Base-by-base conservation (phyloP, 148 eudicot species). In the Fagopyrum esculentum region DNA sequence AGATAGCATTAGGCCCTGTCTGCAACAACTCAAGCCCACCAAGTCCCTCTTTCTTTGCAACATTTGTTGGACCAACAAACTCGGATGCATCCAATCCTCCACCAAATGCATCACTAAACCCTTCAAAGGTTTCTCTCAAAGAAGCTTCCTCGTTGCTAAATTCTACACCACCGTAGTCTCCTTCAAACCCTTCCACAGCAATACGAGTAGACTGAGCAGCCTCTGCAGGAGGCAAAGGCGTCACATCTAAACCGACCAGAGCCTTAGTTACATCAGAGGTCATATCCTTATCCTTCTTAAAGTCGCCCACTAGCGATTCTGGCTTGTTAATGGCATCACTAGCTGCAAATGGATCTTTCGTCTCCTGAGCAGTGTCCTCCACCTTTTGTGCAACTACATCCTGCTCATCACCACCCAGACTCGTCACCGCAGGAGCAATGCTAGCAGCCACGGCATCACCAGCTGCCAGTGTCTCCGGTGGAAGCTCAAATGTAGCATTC, bases 61-160 rank as follows among this genome's bases (percentile, higher is more conserved):
- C 86, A 78, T 94, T 91, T 55, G 85, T 91, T 9, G 96, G 1
- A 16, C 85, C 97, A 8, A 94, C 93, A 81, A 87, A 94, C 86
- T 94, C 98, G 3, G 98, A 94, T n/a, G 88, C 98, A 82, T 94
- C 98, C 85, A 94, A 85, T 71, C 98, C 98, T 44, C 98, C 98
- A 81, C 98, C 98, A 91, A 95, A 94, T 55, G 98, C 98, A 84
- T 91, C 93, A 85, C 82, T 86, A 76, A 94, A 78, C 72, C 98
- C 98, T 85, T 94, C 98, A 84, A 94, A 94, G 72, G 93, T 95
- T 77, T 94, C 98, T 5, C 85, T 84, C 80, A 94, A 80, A 1
- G 98, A 89, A 1, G 96, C 84, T 57, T 88, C 93, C 13, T 94
- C 98, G 44, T 85, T 84, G 76, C 89, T 80, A 77, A 94, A 94